Percentiles rank a stretch among this genome's conserved stretches.
phyloP scores from a whole-genome alignment of 345 rosid genomes.

The Gynandropsis gynandra region DNA sequence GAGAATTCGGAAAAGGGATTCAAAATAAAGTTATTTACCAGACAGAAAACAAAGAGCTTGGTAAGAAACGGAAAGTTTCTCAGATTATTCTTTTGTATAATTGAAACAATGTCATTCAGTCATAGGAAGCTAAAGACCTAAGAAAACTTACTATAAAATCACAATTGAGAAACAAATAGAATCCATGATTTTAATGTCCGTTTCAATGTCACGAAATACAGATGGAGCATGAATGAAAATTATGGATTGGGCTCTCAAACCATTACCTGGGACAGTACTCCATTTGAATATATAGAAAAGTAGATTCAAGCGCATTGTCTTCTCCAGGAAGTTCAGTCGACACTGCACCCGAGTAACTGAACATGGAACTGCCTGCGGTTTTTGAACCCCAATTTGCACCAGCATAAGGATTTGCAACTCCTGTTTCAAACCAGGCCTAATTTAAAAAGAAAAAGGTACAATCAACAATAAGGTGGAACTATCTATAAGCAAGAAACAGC shows the following conservation, averaged over 20 bases:
- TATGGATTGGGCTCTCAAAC: constrained; percentile 7
- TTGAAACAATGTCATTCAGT: too few species aligned
- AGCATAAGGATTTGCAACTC: constrained; percentile 56
- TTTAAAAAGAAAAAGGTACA: constrained; percentile 12
- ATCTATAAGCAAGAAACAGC: background rate
- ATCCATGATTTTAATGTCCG: background rate
- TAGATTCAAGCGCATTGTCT: constrained; percentile 64
- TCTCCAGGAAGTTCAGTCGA: constrained; percentile 49
- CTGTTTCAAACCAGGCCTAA: constrained; percentile 94
- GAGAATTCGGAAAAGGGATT: background rate
- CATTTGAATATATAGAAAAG: constrained; percentile 92
- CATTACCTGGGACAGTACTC: constrained; percentile 90
- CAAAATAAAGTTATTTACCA: too few species aligned
- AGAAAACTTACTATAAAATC: background rate
- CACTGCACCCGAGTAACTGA: constrained; percentile 47
- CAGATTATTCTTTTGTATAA: too few species aligned
- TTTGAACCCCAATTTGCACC: constrained; percentile 65
- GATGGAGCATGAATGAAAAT: background rate
- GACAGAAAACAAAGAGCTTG: too few species aligned
- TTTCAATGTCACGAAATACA: background rate
- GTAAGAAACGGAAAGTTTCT: too few species aligned
- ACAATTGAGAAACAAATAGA: too few species aligned
- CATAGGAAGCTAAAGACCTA: too few species aligned
- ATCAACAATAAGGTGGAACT: background rate
- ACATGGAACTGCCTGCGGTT: constrained; percentile 63